Conservation (phyloP, 2,329 filamentous ascomycete genomes). For the Cercospora zeina region DNA sequence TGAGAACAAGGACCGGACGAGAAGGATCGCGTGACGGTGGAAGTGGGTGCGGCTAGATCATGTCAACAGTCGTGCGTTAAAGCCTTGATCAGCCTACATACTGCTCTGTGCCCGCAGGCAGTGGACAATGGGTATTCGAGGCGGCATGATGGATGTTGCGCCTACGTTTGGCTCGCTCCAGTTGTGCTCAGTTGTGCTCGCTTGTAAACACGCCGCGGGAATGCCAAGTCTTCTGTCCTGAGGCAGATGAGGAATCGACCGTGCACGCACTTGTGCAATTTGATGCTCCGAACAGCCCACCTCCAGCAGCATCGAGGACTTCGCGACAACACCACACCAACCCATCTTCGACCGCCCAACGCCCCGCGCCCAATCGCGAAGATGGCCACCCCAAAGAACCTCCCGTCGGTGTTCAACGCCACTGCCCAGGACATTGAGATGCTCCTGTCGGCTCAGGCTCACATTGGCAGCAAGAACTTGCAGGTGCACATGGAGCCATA, state of each 20-base stretch:
- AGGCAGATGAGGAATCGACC: neutral
- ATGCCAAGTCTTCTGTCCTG: constrained; percentile 1
- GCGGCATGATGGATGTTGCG: constrained; percentile 44
- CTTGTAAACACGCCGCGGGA: neutral
- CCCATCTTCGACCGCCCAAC: constrained; percentile 23
- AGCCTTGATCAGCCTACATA: constrained; percentile 26
- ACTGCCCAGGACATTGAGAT: constrained; percentile 99
- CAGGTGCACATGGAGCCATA: constrained; percentile 99
- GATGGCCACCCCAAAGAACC: constrained; percentile 86
- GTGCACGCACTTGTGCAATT: constrained; percentile 20
- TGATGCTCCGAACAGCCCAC: constrained; percentile 16
- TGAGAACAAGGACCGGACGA: constrained; percentile 67
- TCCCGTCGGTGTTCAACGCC: constrained; percentile 93
- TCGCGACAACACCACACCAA: constrained; percentile 23
- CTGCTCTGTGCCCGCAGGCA: constrained; percentile 48
- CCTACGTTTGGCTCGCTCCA: neutral
- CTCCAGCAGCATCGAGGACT: constrained; percentile 7
- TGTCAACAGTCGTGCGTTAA: constrained; percentile 14
- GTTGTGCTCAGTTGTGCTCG: neutral
- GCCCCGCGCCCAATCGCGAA: constrained; percentile 52
- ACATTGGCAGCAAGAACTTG: constrained; percentile 98
- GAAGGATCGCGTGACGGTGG: constrained; percentile 42
- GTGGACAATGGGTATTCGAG: constrained; percentile 48
- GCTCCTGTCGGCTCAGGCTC: constrained; percentile 94
- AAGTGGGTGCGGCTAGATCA: constrained; percentile 20